Percentiles rank a stretch among this genome's conserved stretches.
Evolutionary conservation across 495 filamentous ascomycete genomes (phyloP).

Genomic region (Pyrenula massariospora): DNA sequence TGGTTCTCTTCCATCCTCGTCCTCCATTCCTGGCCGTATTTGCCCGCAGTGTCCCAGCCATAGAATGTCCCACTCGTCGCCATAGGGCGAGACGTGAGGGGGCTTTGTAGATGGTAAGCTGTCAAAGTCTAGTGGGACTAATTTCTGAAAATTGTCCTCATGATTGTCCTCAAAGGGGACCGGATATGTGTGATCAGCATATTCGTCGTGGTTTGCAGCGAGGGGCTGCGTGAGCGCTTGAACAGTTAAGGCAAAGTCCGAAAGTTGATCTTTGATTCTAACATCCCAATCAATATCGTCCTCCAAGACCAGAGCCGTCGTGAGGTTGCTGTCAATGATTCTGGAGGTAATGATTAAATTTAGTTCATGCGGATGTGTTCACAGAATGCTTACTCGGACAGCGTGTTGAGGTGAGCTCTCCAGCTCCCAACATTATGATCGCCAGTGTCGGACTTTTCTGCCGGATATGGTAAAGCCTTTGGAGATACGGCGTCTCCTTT

Average conservation of each 20-base stretch:
- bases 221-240: constrained; percentile 20
- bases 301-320: constrained; percentile 42
- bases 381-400: constrained; percentile 11
- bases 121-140: constrained; percentile 2
- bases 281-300: constrained; percentile 51
- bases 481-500: constrained; percentile 25
- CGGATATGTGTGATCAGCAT: constrained; percentile 6
- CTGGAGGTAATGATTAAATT: constrained; percentile 8
- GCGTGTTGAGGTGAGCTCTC: constrained; percentile 25
- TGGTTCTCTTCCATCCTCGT: constrained; percentile 3
- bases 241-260: constrained; percentile 28
- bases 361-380: neutral
- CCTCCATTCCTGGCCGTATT: constrained; percentile 1
- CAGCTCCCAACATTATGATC: constrained; percentile 23
- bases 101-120: constrained; percentile 15
- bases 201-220: constrained; percentile 6
- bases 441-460: constrained; percentile 9
- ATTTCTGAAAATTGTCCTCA: neutral
- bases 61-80: constrained; percentile 44
- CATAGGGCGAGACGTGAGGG: constrained; percentile 36
- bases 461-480: constrained; percentile 18
- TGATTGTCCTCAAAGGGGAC: constrained; percentile 2
- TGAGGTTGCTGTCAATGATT: constrained; percentile 30
- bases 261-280: constrained; percentile 33
- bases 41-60: constrained; percentile 42